Conservation (phyloP, 371 early-diverging fungal species). For the Mortierella sp. region DNA sequence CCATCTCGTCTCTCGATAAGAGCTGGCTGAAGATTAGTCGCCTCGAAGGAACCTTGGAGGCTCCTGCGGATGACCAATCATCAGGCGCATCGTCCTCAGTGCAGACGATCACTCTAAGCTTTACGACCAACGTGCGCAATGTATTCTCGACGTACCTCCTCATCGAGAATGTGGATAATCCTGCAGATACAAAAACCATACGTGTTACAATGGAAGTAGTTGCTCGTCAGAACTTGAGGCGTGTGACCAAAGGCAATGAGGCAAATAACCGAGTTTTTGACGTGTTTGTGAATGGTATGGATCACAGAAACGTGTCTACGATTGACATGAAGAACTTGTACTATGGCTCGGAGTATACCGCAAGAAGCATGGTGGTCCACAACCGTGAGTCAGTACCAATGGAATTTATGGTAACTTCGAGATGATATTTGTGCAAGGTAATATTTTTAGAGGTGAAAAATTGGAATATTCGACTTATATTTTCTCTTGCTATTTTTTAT, state of each 20-base stretch:
- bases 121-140: constrained; percentile 66
- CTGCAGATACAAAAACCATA: constrained; percentile 73
- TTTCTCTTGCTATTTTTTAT: constrained; percentile 13
- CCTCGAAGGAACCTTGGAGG: constrained; percentile 73
- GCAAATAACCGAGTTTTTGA: constrained; percentile 72
- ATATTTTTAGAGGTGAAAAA: no score
- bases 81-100: constrained; percentile 36
- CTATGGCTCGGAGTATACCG: constrained; percentile 74
- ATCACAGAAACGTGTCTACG: constrained; percentile 57
- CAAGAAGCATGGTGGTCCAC: constrained; percentile 73
- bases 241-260: constrained; percentile 47
- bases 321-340: constrained; percentile 75
- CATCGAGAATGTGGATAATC: constrained; percentile 77
- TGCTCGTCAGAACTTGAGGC: constrained; percentile 71
- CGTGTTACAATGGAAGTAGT: constrained; percentile 78
- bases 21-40: constrained; percentile 74
- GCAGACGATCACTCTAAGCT: constrained; percentile 67
- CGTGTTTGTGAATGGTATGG: constrained; percentile 72
- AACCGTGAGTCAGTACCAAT: constrained; percentile 78
- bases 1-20: constrained; percentile 63
- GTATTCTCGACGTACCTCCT: constrained; percentile 75
- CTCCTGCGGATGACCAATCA: constrained; percentile 34
- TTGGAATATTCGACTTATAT: background rate
- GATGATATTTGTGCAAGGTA: background rate
- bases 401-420: constrained; percentile 66